Base-by-base conservation (phyloP, 345 rosid species). In the Turnera subulata region DNA sequence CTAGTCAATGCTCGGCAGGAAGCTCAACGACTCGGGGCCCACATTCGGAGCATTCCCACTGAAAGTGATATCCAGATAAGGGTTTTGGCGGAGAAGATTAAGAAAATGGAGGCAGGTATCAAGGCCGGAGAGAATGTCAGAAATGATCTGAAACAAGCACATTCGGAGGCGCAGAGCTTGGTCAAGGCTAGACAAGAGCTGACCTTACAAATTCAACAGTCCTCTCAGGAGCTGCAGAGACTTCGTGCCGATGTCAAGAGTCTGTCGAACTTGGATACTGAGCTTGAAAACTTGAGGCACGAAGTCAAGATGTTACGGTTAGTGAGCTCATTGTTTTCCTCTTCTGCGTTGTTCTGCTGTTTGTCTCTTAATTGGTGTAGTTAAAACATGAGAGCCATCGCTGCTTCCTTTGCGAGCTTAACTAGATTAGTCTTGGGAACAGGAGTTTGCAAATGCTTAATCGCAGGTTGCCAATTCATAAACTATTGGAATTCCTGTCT, bases 51-150 rank as follows among this genome's bases (percentile, higher is more conserved):
- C 74, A 81, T 75, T 11, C 85, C 81, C 64, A 76, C 82, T 35
- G 96, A 89, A 47, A 76, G 81, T 53, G 95, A 86, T 70, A 80
- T 81, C 66, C 95, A 84, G 75, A 79, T 91, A 61, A 79, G 81
- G 70, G 79, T 78, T 21, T 68, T 80, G 47, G 55, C 69, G 43
- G 95, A 89, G 53, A 89, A 89, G 65, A 81, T 84, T 46, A 68
- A 68, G 0, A 89, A 77, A 76, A 66, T 73, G 75, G 95, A 89
- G 61, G 65, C 63, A 32, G 76, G 69, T 46, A 70, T 83, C 24
- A 68, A 76, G 66, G 82, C 75, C 35, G 79, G 84, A 62, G 96
- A 89, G 51, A 77, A 65, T 64, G 76, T 89, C 21, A 86, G 78
- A 65, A 70, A 73, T 46, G 96, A 89, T 44, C 77, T 92, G 24